Evolutionary conservation across 148 eudicot species (phyloP).

Genomic region (Fagopyrum tataricum): DNA sequence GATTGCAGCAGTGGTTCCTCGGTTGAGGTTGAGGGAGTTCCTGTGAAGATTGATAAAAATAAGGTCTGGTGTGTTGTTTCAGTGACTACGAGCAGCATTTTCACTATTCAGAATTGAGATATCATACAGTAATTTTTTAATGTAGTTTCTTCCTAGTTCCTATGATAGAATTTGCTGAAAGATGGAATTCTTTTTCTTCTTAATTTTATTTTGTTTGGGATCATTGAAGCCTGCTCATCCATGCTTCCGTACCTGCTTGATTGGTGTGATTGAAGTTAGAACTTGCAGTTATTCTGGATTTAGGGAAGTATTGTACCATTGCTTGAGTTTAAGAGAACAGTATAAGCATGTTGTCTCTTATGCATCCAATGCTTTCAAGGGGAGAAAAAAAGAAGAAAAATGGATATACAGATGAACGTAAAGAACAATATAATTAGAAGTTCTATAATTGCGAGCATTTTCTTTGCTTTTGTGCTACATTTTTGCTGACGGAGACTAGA

Average conservation of each 20-base stretch:
- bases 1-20: conserved; percentile 27
- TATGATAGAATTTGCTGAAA: neutral
- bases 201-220: neutral
- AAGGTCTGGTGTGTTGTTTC: conserved; percentile 39
- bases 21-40: conserved; percentile 25
- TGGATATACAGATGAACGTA: neutral
- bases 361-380: neutral
- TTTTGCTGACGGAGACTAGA: neutral
- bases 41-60: conserved; percentile 36
- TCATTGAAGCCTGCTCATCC: neutral
- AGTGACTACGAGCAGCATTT: neutral
- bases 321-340: neutral
- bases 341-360: neutral
- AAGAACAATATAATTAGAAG: neutral
- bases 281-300: neutral
- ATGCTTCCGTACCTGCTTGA: neutral
- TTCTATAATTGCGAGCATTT: neutral
- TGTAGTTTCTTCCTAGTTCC: neutral
- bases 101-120: neutral
- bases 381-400: neutral
- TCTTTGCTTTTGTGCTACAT: neutral
- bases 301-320: neutral
- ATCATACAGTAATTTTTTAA: neutral
- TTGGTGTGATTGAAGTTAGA: neutral
- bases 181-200: neutral